Conservation (phyloP, 768 basidiomycete genomes). For the Amanita exitialis region DNA sequence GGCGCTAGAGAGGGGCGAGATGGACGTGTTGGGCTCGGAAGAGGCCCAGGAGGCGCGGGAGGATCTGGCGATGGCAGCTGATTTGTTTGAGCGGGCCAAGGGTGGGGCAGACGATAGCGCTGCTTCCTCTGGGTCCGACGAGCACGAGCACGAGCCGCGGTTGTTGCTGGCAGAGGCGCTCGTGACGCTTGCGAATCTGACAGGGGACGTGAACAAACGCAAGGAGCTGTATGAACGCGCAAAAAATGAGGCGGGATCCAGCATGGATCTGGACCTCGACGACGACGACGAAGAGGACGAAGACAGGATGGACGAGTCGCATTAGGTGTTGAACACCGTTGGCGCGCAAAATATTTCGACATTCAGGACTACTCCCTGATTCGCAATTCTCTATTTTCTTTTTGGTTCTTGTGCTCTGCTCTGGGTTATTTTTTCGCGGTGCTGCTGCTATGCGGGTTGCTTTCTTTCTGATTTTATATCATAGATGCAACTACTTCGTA, state of each 20-base stretch:
- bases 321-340: background rate
- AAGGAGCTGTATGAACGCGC: conserved; percentile 46
- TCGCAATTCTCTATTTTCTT: no score
- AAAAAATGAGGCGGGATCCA: conserved; percentile 34
- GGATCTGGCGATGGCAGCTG: conserved; percentile 33
- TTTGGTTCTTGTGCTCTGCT: no score
- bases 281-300: conserved; percentile 6
- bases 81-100: conserved; percentile 29
- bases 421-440: no score
- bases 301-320: conserved; percentile 12
- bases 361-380: no score
- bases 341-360: no score
- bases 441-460: no score
- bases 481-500: no score
- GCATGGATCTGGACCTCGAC: conserved; percentile 20
- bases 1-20: conserved; percentile 35
- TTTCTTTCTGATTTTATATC: no score
- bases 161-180: conserved; percentile 43
- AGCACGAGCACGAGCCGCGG: conserved; percentile 16
- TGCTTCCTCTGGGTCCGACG: conserved; percentile 2
- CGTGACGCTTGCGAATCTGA: conserved; percentile 49
- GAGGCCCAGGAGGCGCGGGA: conserved; percentile 50
- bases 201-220: conserved; percentile 31
- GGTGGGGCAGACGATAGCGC: conserved; percentile 14
- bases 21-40: conserved; percentile 26